phyloP scores from a whole-genome alignment of 495 filamentous ascomycete genomes.

The Immersiella caudata region DNA sequence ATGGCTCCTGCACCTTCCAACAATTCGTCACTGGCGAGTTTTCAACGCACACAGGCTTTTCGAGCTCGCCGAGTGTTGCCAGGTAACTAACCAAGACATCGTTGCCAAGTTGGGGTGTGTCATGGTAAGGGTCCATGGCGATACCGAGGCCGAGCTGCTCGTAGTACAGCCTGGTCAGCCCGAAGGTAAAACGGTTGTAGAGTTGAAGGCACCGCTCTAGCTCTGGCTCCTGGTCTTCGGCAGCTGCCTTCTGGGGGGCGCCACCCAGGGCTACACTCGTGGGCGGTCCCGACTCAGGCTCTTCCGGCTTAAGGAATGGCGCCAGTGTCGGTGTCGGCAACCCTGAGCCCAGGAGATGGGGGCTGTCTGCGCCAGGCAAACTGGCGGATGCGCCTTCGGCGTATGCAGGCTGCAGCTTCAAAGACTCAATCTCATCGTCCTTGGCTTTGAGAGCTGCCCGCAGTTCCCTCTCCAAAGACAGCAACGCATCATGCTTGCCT shows the following conservation, averaged over 20 bases:
- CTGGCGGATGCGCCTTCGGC: not conserved
- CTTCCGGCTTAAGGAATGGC: not conserved
- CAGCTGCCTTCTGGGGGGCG: too few species aligned
- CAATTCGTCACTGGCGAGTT: not conserved
- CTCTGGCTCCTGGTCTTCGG: not conserved
- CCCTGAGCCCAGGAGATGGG: not conserved
- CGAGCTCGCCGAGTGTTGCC: not conserved
- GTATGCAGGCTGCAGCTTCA: not conserved
- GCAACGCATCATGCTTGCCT: not conserved
- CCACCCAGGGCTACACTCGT: not conserved
- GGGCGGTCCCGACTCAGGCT: not conserved
- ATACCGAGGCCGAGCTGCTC: not conserved
- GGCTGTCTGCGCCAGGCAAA: not conserved
- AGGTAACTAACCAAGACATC: slow-evolving; percentile 10
- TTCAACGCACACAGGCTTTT: not conserved
- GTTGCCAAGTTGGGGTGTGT: not conserved
- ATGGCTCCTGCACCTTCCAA: slow-evolving; percentile 17
- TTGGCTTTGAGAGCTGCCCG: not conserved
- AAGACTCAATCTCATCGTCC: not conserved
- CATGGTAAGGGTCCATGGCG: not conserved
- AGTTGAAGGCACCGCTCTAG: not conserved
- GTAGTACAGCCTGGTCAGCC: not conserved
- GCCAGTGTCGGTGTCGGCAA: not conserved
- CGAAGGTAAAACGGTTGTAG: not conserved
- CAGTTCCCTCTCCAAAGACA: not conserved